These are phyloP conservation scores for Puccinellia tenuiflora DNA, from an alignment of 176 grass and related monocot species.

Conservation along the genomic window DNA sequence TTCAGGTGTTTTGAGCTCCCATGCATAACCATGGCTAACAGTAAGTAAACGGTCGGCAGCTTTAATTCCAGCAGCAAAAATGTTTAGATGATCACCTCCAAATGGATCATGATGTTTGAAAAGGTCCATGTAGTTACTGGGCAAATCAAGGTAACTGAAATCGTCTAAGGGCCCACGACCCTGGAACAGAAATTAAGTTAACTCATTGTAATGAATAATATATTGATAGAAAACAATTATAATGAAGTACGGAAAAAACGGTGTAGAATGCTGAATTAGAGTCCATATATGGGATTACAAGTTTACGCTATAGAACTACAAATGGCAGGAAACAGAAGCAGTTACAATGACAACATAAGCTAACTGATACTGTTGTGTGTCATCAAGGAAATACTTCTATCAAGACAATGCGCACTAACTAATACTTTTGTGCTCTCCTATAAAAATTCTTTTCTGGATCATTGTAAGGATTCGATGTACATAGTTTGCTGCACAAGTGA, in stretches of 20 bases:
- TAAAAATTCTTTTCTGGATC: not conserved
- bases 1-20: slow-evolving; percentile 91
- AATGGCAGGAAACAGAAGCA: not conserved
- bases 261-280: not conserved
- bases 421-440: not conserved
- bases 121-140: slow-evolving; percentile 61
- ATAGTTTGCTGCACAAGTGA: not conserved
- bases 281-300: not conserved
- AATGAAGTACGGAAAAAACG: not conserved
- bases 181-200: slow-evolving; percentile 42
- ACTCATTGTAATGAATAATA: not conserved
- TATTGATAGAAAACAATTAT: not conserved
- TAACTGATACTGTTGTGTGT: not conserved
- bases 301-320: not conserved
- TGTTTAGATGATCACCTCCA: slow-evolving; percentile 89
- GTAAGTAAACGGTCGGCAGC: slow-evolving; percentile 80
- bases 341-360: not conserved
- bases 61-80: slow-evolving; percentile 87
- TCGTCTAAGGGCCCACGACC: slow-evolving; percentile 89
- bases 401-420: not conserved
- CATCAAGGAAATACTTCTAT: slow-evolving; percentile 2
- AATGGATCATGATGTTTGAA: slow-evolving; percentile 72
- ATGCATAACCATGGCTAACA: slow-evolving; percentile 89
- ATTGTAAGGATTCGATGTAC: not conserved
- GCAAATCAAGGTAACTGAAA: slow-evolving; percentile 66